Evolutionary conservation across 768 basidiomycete genomes (phyloP).

Genomic region (Macrolepiota fuliginosa): DNA sequence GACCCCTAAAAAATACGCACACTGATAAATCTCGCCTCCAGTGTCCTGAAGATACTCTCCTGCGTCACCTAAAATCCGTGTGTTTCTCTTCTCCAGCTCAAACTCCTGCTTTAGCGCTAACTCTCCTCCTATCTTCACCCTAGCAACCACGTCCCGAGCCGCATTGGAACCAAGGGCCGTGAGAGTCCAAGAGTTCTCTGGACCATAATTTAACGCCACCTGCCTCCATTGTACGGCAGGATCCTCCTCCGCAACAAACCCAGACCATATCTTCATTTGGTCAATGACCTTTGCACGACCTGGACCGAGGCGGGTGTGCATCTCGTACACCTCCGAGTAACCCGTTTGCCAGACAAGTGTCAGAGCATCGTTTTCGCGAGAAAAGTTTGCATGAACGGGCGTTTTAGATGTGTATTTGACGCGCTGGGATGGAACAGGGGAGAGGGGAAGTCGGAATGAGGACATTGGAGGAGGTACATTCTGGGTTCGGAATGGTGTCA

Average conservation of each 20-base stretch:
- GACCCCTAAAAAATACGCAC: conserved; percentile 26
- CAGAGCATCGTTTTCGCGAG: conserved; percentile 51
- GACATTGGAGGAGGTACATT: conserved; percentile 99
- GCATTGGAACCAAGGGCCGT: conserved; percentile 38
- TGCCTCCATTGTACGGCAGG: conserved; percentile 31
- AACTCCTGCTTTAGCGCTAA: conserved; percentile 15
- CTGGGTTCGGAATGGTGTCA: conserved; percentile 92
- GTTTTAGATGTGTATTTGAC: conserved; percentile 25
- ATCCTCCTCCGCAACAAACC: conserved; percentile 19
- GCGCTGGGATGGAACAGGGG: conserved; percentile 18
- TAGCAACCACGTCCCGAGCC: conserved; percentile 31
- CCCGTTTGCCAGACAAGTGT: conserved; percentile 74
- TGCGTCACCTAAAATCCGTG: conserved; percentile 42
- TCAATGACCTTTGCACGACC: conserved; percentile 60
- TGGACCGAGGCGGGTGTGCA: conserved; percentile 59
- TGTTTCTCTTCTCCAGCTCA: conserved; percentile 37
- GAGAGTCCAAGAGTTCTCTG: conserved; percentile 21
- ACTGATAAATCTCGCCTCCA: conserved; percentile 46
- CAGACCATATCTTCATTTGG: conserved; percentile 41
- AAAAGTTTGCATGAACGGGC: conserved; percentile 70
- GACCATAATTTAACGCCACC: conserved; percentile 18
- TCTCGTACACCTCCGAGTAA: conserved; percentile 62
- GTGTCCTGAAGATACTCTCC: conserved; percentile 35
- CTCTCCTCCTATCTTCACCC: conserved; percentile 22
- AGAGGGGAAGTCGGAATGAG: conserved; percentile 45